Base-by-base conservation (phyloP, 805 yeast species). In the Saturnispora halmiae region DNA sequence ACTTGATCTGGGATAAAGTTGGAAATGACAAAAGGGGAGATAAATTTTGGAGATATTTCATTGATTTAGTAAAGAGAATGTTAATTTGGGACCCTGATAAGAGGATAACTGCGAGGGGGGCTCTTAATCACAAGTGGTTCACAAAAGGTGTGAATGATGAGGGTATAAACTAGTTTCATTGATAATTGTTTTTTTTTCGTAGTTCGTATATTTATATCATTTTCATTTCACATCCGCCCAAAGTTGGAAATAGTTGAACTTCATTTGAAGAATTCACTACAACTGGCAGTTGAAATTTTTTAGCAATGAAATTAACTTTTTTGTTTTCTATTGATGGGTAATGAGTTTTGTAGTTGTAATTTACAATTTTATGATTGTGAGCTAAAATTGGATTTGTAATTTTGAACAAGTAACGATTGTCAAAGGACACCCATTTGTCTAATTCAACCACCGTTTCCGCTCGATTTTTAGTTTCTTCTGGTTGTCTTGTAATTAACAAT, bases 11-110 rank as follows among this genome's bases (percentile, higher is more conserved):
- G 27, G 37, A 44, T 11, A 54, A 53, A 41, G 52, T 57, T 27
- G 66, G 66, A 1, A 58, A 67, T 58, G 78, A 79, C 25, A 70
- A 74, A 37, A 33, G 31, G 29, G 38, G 32, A 6, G 82, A 81
- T 33, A 75, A 77, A 42, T 81, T 81, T 56, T 88, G 96, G 96
- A 82, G 74, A 66, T 73, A 72, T 60, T 87, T 87, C 58, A 49
- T 56, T 33, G 79, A 74, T 51, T 61, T 75, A 47, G 59, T 75
- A 36, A 73, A 69, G 37, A 64, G 63, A 43, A 59, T 73, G 44
- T 61, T 75, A 35, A 65, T 63, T 11, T 73, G 70, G 50, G 70
- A 72, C 50, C 79, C 80, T 0, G 55, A 63, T 15, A 65, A 66
- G 46, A 56, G 80, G 47, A 63, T 73, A 27, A 67, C 70, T 3